Evolutionary conservation across 768 basidiomycete genomes (phyloP), one percentile per base, ranked within the genome.

Genomic region (Auricularia sp.): DNA sequence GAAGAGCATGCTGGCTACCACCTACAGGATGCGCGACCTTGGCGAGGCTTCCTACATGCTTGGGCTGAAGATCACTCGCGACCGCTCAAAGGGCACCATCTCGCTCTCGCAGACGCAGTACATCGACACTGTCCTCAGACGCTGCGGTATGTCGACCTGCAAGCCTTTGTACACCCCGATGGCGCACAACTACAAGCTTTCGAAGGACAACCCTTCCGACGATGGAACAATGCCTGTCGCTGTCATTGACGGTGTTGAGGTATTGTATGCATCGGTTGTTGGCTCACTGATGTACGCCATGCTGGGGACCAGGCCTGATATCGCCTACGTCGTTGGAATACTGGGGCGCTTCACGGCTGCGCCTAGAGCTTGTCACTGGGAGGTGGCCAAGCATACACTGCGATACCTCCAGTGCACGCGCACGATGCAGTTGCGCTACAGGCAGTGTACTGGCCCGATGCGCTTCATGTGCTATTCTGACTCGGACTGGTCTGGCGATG

Each of bases 231-330:
- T 44, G 18, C 43, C 10, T 18, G 18, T 18, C 43, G 18, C 10
- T 18, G 18, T 44, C 43, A 44, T 44, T 18, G 43, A 44, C 18
- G 43, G 43, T 18, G 18, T 18, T 44, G 43, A 44, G 43, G 43
- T 44, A 18, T 44, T 3, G 43, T 44, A 44, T 18, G 43, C 43
- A 44, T 44, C 43, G 10, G 43, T 44, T 44, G 43, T 44, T 10
- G 43, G 43, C 43, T 44, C 43, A 18, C 3, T 44, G 10, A 44
- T 44, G 43, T 44, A 44, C 43, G 43, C 43, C 43, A 44, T 44
- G 43, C 43, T 67, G 33, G 65, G 23, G 6, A 70, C 68, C 16
- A 18, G 64, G 34, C 69, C 69, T 11, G 69, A 70, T 42, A 67
- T 70, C 53, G 23, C 64, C 34, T 69, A 43, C 61, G 18, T 69